A percentile compares a stretch with the other conserved stretches of the same genome.
Conservation (phyloP, 306 rosid species). For the Trifolium dubium region DNA sequence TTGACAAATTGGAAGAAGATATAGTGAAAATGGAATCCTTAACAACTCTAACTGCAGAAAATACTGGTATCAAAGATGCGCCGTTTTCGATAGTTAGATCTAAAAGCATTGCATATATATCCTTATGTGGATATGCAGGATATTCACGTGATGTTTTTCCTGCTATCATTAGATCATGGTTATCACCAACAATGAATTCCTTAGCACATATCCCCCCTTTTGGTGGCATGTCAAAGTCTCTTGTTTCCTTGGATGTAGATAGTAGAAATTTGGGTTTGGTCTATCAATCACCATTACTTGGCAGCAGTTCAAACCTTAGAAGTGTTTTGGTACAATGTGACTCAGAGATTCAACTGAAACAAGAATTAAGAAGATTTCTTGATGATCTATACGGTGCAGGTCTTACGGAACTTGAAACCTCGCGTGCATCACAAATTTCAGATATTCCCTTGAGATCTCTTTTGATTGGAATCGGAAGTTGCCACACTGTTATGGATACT, state of each 20-base stretch:
- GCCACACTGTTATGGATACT: background rate
- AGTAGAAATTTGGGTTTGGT: background rate
- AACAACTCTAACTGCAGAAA: background rate
- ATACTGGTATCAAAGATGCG: background rate
- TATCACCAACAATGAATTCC: constrained; percentile 27
- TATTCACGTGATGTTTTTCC: constrained; percentile 17
- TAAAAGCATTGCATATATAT: background rate
- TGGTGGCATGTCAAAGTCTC: background rate
- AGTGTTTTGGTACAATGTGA: constrained; percentile 12
- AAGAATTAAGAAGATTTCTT: background rate
- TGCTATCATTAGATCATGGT: constrained; percentile 45
- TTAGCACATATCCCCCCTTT: background rate
- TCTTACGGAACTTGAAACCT: background rate
- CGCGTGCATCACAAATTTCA: background rate
- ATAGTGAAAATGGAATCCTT: background rate
- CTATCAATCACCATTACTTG: background rate
- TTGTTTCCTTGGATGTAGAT: background rate
- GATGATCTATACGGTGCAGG: background rate
- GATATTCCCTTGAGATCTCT: background rate
- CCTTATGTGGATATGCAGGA: background rate
- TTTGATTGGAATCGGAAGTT: constrained; percentile 38
- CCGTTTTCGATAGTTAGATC: background rate
- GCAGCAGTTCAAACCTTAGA: background rate
- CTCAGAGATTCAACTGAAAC: background rate
- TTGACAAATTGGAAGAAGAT: background rate